phyloP scores from a whole-genome alignment of 2,329 filamentous ascomycete genomes.

The Teratosphaeria viscida region DNA sequence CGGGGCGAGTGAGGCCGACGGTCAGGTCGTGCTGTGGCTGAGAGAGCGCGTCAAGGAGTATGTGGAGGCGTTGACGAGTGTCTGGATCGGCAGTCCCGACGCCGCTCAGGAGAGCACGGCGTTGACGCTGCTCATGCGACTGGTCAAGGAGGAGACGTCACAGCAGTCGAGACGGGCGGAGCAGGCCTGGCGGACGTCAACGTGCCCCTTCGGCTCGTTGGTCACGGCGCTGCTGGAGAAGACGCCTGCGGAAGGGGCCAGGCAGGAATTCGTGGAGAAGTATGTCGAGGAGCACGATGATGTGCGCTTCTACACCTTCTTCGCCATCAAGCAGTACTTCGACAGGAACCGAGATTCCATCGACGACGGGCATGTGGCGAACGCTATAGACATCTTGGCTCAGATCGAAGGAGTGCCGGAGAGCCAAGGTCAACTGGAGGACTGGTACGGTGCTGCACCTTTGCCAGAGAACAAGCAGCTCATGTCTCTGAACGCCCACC shows the following conservation, averaged over 20 bases:
- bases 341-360: constrained; percentile 8
- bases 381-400: constrained; percentile 52
- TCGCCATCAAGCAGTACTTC: constrained; percentile 52
- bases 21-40: constrained; percentile 67
- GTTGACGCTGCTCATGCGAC: constrained; percentile 69
- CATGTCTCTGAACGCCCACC: constrained; percentile 58
- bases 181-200: constrained; percentile 55
- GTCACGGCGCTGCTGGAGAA: constrained; percentile 52
- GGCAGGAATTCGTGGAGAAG: constrained; percentile 64
- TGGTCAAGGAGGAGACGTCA: constrained; percentile 67
- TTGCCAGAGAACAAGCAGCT: constrained; percentile 39
- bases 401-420: constrained; percentile 61
- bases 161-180: constrained; percentile 40
- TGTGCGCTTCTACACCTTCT: constrained; percentile 72
- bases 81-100: constrained; percentile 45
- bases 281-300: constrained; percentile 75
- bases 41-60: constrained; percentile 65
- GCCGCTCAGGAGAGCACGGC: constrained; percentile 55
- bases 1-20: constrained; percentile 60
- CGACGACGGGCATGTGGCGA: constrained; percentile 35
- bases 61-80: constrained; percentile 36
- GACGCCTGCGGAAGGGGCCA: constrained; percentile 47
- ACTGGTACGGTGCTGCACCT: constrained; percentile 57
- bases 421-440: constrained; percentile 53
- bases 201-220: constrained; percentile 51